These are phyloP conservation scores for Albatrellus ellisii DNA, from an alignment of 768 basidiomycete genomes.

Conservation along the genomic window DNA sequence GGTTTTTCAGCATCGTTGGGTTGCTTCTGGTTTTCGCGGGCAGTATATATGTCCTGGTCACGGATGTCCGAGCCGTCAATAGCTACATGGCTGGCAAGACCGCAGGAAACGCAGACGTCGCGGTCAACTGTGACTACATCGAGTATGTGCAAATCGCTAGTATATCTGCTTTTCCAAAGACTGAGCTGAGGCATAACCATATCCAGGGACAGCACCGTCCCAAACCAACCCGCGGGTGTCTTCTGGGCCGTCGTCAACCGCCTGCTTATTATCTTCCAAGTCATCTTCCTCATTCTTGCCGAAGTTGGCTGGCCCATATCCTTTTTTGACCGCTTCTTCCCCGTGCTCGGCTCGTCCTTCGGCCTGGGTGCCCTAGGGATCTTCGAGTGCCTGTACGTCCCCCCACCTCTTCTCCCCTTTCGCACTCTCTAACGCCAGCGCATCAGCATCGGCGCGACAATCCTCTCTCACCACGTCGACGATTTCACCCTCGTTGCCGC, in stretches of 20 bases:
- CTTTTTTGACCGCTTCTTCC: constrained; percentile 79
- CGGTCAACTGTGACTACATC: constrained; percentile 64
- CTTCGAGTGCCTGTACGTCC: constrained; percentile 69
- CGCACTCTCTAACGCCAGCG: not conserved
- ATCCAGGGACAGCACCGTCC: constrained; percentile 68
- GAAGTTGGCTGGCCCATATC: constrained; percentile 70
- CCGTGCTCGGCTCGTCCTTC: constrained; percentile 72
- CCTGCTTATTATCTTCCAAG: constrained; percentile 77
- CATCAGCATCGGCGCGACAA: constrained; percentile 32
- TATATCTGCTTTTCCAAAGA: not conserved
- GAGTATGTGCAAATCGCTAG: constrained; percentile 29
- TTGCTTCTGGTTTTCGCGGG: constrained; percentile 72
- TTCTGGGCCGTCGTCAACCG: constrained; percentile 89
- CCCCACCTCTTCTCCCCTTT: not conserved
- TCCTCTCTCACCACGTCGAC: constrained; percentile 54
- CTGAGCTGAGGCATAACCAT: constrained; percentile 14
- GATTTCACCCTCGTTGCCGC: constrained; percentile 83
- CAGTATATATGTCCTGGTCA: constrained; percentile 53
- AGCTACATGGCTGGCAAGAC: constrained; percentile 33
- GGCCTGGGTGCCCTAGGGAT: constrained; percentile 81
- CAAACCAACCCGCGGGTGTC: constrained; percentile 79
- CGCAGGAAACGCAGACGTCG: constrained; percentile 19
- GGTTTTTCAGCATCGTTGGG: constrained; percentile 65
- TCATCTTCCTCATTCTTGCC: constrained; percentile 65
- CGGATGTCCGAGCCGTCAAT: constrained; percentile 68